These are phyloP conservation scores for Pichia kudriavzevii DNA, from an alignment of 1,139 yeast genomes.

Conservation along the genomic window DNA sequence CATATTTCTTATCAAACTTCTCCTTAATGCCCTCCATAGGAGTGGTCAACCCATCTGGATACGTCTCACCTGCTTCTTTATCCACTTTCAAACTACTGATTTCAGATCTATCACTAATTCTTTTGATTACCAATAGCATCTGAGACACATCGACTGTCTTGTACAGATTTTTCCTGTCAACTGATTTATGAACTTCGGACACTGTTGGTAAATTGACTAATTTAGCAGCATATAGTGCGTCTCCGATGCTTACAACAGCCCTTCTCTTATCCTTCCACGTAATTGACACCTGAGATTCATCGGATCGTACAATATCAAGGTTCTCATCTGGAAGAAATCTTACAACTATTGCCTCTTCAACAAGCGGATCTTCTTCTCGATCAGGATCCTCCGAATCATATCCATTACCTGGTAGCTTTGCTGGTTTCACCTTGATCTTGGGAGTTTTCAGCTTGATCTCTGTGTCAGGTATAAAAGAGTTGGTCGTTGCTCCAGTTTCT, in stretches of 20 bases:
- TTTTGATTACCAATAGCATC: constrained; percentile 67
- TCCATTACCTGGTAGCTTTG: constrained; percentile 86
- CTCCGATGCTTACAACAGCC: constrained; percentile 57
- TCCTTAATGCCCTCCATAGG: constrained; percentile 58
- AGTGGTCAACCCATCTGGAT: constrained; percentile 74
- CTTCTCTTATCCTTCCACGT: constrained; percentile 77
- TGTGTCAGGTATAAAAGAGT: constrained; percentile 4
- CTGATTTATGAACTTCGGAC: constrained; percentile 80
- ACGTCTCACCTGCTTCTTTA: constrained; percentile 39
- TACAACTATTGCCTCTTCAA: constrained; percentile 78
- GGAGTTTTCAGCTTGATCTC: constrained; percentile 35
- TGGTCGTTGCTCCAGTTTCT: background rate
- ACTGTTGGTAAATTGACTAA: constrained; percentile 86
- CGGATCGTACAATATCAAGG: constrained; percentile 68
- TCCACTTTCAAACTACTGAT: constrained; percentile 32
- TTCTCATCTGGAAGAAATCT: constrained; percentile 73
- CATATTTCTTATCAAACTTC: constrained; percentile 45
- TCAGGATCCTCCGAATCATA: constrained; percentile 98
- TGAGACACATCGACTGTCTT: constrained; percentile 85
- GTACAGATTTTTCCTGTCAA: constrained; percentile 82
- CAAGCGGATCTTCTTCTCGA: constrained; percentile 85
- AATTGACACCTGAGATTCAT: constrained; percentile 61
- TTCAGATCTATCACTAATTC: constrained; percentile 50
- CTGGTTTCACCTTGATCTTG: constrained; percentile 71
- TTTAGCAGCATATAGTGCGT: constrained; percentile 68